Evolutionary conservation across 768 basidiomycete species (phyloP), one percentile per base, ranked within the genome.

Genomic region (Xerocomellus dryophilus): DNA sequence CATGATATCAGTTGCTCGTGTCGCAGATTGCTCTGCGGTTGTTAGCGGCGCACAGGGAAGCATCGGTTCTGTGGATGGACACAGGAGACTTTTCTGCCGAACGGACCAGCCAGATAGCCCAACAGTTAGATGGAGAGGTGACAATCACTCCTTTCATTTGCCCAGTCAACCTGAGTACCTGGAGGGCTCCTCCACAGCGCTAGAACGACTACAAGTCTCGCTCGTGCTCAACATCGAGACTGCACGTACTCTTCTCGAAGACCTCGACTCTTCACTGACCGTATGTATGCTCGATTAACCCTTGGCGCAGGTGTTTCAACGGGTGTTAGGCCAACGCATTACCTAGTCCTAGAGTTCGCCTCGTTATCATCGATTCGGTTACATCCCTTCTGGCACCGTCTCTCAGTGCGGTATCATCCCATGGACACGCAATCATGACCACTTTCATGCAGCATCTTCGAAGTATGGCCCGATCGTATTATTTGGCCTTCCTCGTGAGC

Each of bases 401-500:
- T 41, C 74, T 91, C 20, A 87, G 80, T 60, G 81, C 80, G 0
- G 74, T 81, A 4, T 85, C 88, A 5, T 80, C 86, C 3, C 82
- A 89, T 71, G 89, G 90, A 5, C 89, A 92, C 64, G 84, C 87
- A 0, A 71, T 80, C 17, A 90, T 90, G 87, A 79, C 78, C 0
- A 76, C 78, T 3, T 81, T 90, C 51, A 88, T 90, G 84, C 79
- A 77, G 2, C 78, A 83, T 48, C 74, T 90, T 23, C 79, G 82
- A 44, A 60, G 64, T 2, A 66, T 83, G 31, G 76, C 84, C 7
- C 78, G 76, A 43, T 66, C 62, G 7, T 73, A 73, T 45, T 69
- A 69, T 4, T 61, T 82, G 41, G 72, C 81, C 0, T 70, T 87
- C 35, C 64, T 91, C 35, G 88, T 88, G 53, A 59, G 82, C 70